phyloP scores from a whole-genome alignment of 306 rosid genomes.

The Ziziphus jujuba region DNA sequence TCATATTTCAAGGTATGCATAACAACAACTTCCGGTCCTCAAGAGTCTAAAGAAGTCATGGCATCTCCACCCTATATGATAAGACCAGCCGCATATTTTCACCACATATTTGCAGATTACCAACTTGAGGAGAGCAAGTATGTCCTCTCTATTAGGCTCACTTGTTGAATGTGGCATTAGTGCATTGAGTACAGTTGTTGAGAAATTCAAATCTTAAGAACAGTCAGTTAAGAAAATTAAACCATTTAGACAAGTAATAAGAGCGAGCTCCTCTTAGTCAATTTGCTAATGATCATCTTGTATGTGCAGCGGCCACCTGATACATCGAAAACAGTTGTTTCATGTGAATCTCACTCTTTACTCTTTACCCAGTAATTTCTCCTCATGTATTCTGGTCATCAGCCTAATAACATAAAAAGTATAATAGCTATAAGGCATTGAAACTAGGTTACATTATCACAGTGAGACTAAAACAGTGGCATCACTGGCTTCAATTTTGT shows the following conservation, averaged over 20 bases:
- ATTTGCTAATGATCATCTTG: neutral
- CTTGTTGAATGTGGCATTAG: neutral
- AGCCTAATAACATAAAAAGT: neutral
- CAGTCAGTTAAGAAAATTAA: neutral
- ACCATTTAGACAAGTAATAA: neutral
- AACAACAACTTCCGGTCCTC: neutral
- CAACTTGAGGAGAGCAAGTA: neutral
- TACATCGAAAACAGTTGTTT: neutral
- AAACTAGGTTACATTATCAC: neutral
- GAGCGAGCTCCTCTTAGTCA: conserved; percentile 7
- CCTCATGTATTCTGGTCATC: conserved; percentile 8
- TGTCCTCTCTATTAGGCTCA: neutral
- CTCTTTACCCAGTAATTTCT: neutral
- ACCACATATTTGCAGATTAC: conserved; percentile 6
- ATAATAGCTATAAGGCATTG: neutral
- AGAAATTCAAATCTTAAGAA: conserved; percentile 16
- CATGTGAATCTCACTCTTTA: neutral
- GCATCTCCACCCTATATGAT: neutral
- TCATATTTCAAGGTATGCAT: neutral
- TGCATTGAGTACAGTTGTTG: conserved; percentile 1
- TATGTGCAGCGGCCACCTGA: neutral
- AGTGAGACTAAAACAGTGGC: neutral
- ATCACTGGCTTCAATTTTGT: neutral
- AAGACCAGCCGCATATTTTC: neutral
- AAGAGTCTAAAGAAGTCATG: neutral